Evolutionary conservation across 78 protist genomes (phyloP), one percentile per base, ranked within the genome.

Genomic region (Neovahlkampfia damariscottae): DNA sequence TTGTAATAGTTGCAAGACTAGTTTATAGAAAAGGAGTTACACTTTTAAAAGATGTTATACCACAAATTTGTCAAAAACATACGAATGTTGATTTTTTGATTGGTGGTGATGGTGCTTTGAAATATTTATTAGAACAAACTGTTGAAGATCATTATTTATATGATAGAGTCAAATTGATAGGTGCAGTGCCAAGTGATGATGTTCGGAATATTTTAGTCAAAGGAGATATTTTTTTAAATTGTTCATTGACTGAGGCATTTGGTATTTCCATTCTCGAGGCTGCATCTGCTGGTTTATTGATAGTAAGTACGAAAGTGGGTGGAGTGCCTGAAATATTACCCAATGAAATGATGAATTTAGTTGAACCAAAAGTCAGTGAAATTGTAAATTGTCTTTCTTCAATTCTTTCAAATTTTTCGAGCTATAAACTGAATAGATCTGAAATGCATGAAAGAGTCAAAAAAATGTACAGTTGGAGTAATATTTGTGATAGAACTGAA

Each of bases 181-280:
- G 98, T 2, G 80, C 39, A 29, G 88, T 93, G 58, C 39, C 62
- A 67, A 97, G 93, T 75, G n/a, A 72, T 2, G 78, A 85, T 5
- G 98, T 93, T 6, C 59, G 89, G 27, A 70, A 88, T 30, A 91
- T 93, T 66, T 80, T 97, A 62, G 70, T 67, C 1, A 82, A 82
- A 31, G 97, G 99, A 19, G 89, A 97, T 31, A 89, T 97, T 62
- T 97, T 97, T 80, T 70, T 97, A 10, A 97, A 96, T 74, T 72
- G 90, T 3, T 89, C 96, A 27, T 82, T 96, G 32, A 96, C 99
- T 0, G 99, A 97, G 35, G 97, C 99, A 7, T 97, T 97, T 72
- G 91, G 99, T 81, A 96, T 96, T 34, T 97, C 98, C 5, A 93
- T 97, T 41, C 75, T 96, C 3, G 99, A 97, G 67, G 99, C 99